These are phyloP conservation scores for Groenewaldozyma sp. DNA, from an alignment of 1,139 yeast genomes.

Conservation along the genomic window DNA sequence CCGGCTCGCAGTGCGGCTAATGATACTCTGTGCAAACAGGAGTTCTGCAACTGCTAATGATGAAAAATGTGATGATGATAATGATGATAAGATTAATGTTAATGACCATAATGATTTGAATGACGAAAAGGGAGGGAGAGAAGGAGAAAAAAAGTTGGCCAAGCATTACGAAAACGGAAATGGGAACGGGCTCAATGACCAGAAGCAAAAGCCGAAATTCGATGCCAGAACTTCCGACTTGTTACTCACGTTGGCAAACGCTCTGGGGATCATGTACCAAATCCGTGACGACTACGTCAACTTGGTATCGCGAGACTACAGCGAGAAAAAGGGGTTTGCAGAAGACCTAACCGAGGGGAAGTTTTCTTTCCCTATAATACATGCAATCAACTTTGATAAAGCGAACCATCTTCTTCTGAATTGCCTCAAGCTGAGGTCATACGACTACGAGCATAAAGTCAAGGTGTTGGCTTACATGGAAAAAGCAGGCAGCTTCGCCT, in stretches of 20 bases:
- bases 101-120: neutral
- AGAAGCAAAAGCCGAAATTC: no score
- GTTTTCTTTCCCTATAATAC: conserved; percentile 74
- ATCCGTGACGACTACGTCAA: conserved; percentile 74
- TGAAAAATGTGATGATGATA: conserved; percentile 9
- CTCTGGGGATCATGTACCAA: conserved; percentile 76
- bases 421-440: conserved; percentile 34
- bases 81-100: conserved; percentile 14
- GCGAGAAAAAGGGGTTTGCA: conserved; percentile 66
- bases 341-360: conserved; percentile 90
- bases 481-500: conserved; percentile 36
- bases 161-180: neutral
- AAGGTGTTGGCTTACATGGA: conserved; percentile 41
- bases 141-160: neutral
- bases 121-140: neutral
- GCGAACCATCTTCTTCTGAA: conserved; percentile 33
- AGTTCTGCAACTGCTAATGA: conserved; percentile 25
- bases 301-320: conserved; percentile 43
- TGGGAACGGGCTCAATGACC: neutral
- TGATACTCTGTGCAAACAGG: no score
- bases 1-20: conserved; percentile 57
- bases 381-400: conserved; percentile 38
- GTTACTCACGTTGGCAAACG: conserved; percentile 56
- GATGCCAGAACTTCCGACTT: conserved; percentile 9
- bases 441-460: conserved; percentile 36